Conservation (phyloP, 441 rosid genomes). For the Kokia cookei region DNA sequence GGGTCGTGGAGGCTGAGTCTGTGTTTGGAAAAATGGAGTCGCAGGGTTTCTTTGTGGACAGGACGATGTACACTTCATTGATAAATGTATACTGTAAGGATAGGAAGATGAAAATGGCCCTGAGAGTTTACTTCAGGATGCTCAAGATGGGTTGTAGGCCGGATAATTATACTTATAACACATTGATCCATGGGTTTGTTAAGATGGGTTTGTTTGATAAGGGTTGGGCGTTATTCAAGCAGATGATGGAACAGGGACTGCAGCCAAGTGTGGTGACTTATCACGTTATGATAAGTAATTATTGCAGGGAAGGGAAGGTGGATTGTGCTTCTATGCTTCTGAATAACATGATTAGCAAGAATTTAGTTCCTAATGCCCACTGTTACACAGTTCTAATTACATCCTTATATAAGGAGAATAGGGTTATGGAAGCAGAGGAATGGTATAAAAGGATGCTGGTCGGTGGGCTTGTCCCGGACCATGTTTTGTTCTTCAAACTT, state of each 20-base stretch:
- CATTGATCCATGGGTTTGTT: constrained; percentile 49
- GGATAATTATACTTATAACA: constrained; percentile 33
- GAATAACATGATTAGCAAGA: constrained; percentile 20
- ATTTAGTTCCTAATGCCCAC: constrained; percentile 37
- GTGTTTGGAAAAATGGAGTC: constrained; percentile 48
- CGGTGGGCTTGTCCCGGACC: constrained; percentile 52
- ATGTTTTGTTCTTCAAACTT: constrained; percentile 43
- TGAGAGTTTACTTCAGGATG: constrained; percentile 54
- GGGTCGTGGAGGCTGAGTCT: constrained; percentile 41
- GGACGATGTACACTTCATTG: constrained; percentile 46
- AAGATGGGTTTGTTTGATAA: constrained; percentile 44
- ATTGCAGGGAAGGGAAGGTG: constrained; percentile 47
- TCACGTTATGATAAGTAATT: constrained; percentile 46
- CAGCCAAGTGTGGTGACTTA: constrained; percentile 35
- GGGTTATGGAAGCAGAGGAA: constrained; percentile 32
- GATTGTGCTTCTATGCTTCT: constrained; percentile 43
- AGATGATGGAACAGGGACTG: constrained; percentile 34
- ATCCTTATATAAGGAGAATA: constrained; percentile 40
- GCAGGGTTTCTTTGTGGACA: constrained; percentile 43
- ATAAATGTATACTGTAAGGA: constrained; percentile 41
- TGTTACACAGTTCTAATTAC: constrained; percentile 49
- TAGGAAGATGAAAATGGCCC: constrained; percentile 53
- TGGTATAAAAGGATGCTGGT: constrained; percentile 43
- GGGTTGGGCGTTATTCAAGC: constrained; percentile 33
- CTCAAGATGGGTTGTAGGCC: constrained; percentile 38